Evolutionary conservation across 108 stramenopile species (phyloP).

Genomic region (Mayamaea pseudoterrestris): DNA sequence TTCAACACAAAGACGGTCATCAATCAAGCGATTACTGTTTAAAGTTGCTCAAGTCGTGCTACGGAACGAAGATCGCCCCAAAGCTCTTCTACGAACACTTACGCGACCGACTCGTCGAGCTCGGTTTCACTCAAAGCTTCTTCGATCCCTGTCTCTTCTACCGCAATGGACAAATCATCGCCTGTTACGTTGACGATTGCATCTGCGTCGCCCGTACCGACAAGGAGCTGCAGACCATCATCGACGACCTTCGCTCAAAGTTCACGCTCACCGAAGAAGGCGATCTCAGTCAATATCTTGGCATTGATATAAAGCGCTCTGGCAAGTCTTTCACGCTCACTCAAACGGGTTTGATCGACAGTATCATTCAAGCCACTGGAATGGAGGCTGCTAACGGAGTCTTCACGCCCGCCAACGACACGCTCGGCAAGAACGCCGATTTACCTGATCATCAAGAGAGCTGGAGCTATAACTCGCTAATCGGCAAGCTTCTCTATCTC

Average conservation of each 20-base stretch:
- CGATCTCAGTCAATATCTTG: constrained; percentile 13
- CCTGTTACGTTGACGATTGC: constrained; percentile 34
- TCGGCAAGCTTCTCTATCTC: constrained; percentile 8
- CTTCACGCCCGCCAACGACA: constrained; percentile 1
- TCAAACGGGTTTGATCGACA: constrained; percentile 29
- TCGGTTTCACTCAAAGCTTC: constrained; percentile 6
- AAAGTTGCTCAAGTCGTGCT: constrained; percentile 18
- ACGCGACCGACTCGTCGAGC: constrained; percentile 2
- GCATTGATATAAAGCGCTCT: constrained; percentile 9
- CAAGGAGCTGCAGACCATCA: neutral
- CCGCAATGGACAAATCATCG: constrained; percentile 8
- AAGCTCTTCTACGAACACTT: constrained; percentile 17
- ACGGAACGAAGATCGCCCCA: constrained; percentile 14
- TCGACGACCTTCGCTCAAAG: constrained; percentile 7
- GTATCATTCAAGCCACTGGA: constrained; percentile 30
- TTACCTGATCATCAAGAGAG: neutral
- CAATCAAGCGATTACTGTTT: constrained; percentile 13
- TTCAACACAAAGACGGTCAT: neutral
- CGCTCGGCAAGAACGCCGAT: constrained; percentile 1
- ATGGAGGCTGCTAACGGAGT: neutral
- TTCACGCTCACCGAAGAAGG: constrained; percentile 18
- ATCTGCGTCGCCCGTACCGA: constrained; percentile 1
- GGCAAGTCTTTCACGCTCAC: constrained; percentile 7
- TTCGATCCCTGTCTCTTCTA: constrained; percentile 38
- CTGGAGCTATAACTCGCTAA: neutral